Evolutionary conservation across 2,329 filamentous ascomycete genomes (phyloP).

Genomic region (Aspergillus pseudoterreus): DNA sequence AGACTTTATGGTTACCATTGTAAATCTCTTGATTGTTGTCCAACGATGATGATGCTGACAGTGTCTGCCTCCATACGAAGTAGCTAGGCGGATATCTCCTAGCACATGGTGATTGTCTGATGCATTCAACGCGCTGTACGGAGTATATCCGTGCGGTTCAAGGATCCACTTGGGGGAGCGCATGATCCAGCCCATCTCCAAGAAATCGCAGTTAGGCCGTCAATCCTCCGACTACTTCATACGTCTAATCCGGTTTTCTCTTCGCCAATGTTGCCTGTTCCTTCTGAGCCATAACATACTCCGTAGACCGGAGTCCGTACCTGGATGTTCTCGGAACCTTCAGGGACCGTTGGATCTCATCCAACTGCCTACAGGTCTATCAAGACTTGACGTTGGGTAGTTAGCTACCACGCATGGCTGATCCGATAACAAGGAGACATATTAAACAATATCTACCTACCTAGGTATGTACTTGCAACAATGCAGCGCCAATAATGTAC

Average conservation of each 20-base stretch:
- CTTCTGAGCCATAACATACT: too few species aligned
- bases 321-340: too few species aligned
- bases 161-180: background rate
- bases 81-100: background rate
- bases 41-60: background rate
- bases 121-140: background rate
- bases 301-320: too few species aligned
- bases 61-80: background rate
- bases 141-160: background rate
- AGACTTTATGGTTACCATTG: background rate
- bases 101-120: background rate
- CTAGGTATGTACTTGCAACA: background rate
- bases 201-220: too few species aligned
- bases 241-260: too few species aligned
- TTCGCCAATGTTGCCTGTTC: too few species aligned
- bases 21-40: background rate
- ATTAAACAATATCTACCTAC: background rate
- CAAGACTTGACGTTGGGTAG: too few species aligned
- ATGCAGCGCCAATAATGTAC: background rate
- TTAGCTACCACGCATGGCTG: too few species aligned
- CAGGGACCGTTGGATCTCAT: too few species aligned
- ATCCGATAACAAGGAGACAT: background rate
- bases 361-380: too few species aligned
- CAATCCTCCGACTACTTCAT: too few species aligned
- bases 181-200: too few species aligned